A percentile compares a stretch with the other conserved stretches of the same genome.
Conservation (phyloP, 2,329 filamentous ascomycete species). For the Ophiostoma piceae region DNA sequence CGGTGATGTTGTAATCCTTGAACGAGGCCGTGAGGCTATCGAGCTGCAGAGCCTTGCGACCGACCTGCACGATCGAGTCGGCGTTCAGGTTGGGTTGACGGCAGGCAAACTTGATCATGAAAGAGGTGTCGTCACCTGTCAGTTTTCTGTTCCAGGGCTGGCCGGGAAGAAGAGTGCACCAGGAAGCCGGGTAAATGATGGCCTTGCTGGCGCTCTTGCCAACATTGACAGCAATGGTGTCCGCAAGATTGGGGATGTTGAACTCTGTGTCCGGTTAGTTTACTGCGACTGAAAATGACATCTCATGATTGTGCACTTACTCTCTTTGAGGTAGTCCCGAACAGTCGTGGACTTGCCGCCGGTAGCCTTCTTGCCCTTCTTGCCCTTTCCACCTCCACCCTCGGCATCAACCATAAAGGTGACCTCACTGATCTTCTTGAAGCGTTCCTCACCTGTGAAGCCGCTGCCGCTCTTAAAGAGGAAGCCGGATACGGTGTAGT, state of each 20-base stretch:
- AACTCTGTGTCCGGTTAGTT: constrained; percentile 14
- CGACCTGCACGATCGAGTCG: constrained; percentile 55
- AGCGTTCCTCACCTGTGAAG: constrained; percentile 2
- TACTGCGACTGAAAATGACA: neutral
- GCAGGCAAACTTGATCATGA: constrained; percentile 70
- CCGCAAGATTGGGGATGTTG: neutral
- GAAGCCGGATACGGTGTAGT: constrained; percentile 33
- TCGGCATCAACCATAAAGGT: constrained; percentile 14
- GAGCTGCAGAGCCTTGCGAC: constrained; percentile 54
- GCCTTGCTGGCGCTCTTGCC: constrained; percentile 52
- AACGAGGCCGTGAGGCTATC: constrained; percentile 43
- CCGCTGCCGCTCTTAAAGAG: constrained; percentile 6
- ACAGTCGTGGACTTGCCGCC: constrained; percentile 15
- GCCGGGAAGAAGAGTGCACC: constrained; percentile 58
- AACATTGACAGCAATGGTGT: constrained; percentile 56
- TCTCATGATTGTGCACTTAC: constrained; percentile 15
- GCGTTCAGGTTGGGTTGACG: constrained; percentile 62
- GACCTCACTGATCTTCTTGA: constrained; percentile 21
- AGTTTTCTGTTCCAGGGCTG: constrained; percentile 60
- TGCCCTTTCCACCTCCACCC: constrained; percentile 13
- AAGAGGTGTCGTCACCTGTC: constrained; percentile 53
- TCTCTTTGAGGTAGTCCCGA: constrained; percentile 21
- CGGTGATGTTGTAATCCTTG: constrained; percentile 56
- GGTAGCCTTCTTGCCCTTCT: constrained; percentile 19
- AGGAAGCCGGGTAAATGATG: constrained; percentile 61